Conservation (phyloP, 768 basidiomycete genomes). For the Hygrophorus pudorinus region DNA sequence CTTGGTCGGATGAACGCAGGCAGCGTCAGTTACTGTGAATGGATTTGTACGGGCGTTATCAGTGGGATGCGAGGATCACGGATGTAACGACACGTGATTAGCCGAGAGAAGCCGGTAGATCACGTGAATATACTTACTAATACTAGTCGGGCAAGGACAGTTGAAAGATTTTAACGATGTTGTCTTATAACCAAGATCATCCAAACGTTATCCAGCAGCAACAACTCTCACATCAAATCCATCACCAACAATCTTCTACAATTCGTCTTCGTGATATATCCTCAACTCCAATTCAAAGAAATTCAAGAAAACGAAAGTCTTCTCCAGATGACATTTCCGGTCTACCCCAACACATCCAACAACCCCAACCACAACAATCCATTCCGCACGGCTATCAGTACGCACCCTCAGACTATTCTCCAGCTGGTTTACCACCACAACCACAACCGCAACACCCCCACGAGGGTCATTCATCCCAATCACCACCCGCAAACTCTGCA, state of each 20-base stretch:
- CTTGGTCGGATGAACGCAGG: too few species aligned
- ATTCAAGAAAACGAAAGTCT: constrained; percentile 17
- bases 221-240: constrained; percentile 13
- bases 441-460: constrained; percentile 10
- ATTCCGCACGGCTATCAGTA: constrained; percentile 46
- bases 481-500: constrained; percentile 11
- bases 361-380: constrained; percentile 36
- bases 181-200: too few species aligned
- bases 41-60: too few species aligned
- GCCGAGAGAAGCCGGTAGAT: too few species aligned
- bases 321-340: too few species aligned
- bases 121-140: too few species aligned
- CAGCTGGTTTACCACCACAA: constrained; percentile 37
- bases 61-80: too few species aligned
- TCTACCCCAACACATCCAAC: constrained; percentile 25
- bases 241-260: constrained; percentile 16
- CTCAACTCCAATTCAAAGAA: constrained; percentile 42
- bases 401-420: constrained; percentile 41
- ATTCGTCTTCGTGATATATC: constrained; percentile 60
- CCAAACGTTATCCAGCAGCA: constrained; percentile 15
- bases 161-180: too few species aligned
- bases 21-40: too few species aligned
- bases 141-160: too few species aligned
- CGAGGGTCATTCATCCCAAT: constrained; percentile 16
- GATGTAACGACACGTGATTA: too few species aligned